These are phyloP conservation scores for Sonneratia alba DNA, from an alignment of 345 rosid genomes.

Conservation along the genomic window DNA sequence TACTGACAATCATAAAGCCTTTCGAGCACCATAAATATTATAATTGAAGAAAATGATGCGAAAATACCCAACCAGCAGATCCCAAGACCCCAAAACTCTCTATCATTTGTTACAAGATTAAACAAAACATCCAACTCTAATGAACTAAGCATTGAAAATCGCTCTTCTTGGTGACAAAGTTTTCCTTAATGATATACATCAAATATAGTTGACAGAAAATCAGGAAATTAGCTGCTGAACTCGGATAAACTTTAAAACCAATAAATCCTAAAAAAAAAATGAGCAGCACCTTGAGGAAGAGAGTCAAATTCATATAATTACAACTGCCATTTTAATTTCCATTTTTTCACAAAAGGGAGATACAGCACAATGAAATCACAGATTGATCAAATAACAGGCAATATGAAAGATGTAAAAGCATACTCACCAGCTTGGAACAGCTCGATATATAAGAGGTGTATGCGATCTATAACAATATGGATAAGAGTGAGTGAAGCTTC, in stretches of 20 bases:
- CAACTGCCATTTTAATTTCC: neutral
- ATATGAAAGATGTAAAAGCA: constrained; percentile 7
- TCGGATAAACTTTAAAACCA: neutral
- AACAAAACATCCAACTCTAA: neutral
- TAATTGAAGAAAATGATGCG: neutral
- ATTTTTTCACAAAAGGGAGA: neutral
- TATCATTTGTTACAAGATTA: neutral
- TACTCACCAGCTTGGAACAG: constrained; percentile 90
- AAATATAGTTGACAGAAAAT: neutral
- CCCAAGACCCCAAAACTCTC: neutral
- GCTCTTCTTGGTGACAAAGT: neutral
- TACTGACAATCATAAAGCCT: neutral
- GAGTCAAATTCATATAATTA: neutral
- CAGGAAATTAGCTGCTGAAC: neutral
- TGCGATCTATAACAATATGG: constrained; percentile 96
- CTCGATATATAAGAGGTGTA: constrained; percentile 91
- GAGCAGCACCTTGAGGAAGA: neutral
- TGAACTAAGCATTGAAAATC: neutral
- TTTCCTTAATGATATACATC: neutral
- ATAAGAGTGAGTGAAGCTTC: constrained; percentile 73
- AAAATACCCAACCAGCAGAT: neutral
- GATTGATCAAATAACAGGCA: neutral
- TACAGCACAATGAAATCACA: neutral
- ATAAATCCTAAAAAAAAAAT: neutral
- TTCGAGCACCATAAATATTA: neutral